phyloP scores from a whole-genome alignment of 208 protist species.

The Novymonas esmeraldas region DNA sequence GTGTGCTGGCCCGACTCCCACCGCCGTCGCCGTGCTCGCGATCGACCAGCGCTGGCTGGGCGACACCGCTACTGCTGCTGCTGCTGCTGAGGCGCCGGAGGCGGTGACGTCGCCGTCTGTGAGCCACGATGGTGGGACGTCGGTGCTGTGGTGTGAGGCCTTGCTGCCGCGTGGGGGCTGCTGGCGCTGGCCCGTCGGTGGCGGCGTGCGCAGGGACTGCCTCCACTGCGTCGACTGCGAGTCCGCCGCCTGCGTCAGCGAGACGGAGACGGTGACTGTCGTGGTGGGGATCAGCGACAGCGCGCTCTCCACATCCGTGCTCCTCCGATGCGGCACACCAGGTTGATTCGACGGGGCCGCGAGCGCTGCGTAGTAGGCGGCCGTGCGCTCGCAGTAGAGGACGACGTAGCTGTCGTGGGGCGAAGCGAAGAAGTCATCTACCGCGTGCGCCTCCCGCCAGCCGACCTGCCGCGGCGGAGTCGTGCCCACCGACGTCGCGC shows the following conservation, averaged over 20 bases:
- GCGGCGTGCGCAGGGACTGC: background rate
- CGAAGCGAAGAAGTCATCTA: conserved; percentile 25
- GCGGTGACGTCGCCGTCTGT: background rate
- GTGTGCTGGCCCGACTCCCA: too few species aligned
- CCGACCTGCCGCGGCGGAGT: background rate
- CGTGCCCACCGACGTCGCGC: background rate
- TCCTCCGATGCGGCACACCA: background rate
- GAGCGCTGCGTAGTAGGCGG: conserved; percentile 34
- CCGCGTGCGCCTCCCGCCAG: conserved; percentile 22
- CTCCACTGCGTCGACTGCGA: background rate
- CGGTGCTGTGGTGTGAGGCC: background rate
- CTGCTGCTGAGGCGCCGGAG: background rate
- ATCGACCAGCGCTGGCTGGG: too few species aligned
- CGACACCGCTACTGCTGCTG: too few species aligned
- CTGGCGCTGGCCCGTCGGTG: background rate
- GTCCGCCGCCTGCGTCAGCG: background rate
- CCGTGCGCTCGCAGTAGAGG: conserved; percentile 32
- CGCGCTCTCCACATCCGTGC: background rate
- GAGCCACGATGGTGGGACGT: conserved; percentile 4
- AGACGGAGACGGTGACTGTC: background rate
- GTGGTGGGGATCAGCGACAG: background rate
- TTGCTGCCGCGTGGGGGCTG: background rate
- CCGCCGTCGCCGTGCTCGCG: too few species aligned
- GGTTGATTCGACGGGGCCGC: conserved; percentile 16
- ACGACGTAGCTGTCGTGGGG: conserved; percentile 23